A percentile compares a stretch with the other conserved stretches of the same genome.
phyloP scores from a whole-genome alignment of 2,329 filamentous ascomycete species.

The Chaetomium sp. region DNA sequence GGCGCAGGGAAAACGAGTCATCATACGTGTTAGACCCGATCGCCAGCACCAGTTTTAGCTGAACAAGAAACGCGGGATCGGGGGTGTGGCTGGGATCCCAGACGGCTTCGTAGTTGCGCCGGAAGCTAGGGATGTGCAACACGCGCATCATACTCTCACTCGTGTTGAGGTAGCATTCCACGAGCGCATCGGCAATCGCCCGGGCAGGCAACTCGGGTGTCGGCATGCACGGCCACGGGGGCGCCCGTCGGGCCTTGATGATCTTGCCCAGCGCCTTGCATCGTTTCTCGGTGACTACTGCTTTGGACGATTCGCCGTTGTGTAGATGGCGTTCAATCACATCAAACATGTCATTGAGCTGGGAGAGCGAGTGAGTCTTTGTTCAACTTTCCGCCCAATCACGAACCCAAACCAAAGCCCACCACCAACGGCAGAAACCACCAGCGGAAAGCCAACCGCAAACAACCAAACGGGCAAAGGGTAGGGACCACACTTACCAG shows the following conservation, averaged over 20 bases:
- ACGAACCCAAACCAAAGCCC: too few relatives aligned
- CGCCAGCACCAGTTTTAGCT: constrained; percentile 52
- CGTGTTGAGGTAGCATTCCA: constrained; percentile 42
- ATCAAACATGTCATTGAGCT: constrained; percentile 40
- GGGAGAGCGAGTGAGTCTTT: too few relatives aligned
- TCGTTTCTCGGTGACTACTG: constrained; percentile 34
- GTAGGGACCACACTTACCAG: constrained; percentile 33
- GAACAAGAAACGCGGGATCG: constrained; percentile 44
- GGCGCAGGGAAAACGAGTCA: constrained; percentile 42
- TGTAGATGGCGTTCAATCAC: constrained; percentile 36
- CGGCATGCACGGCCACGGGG: constrained; percentile 41
- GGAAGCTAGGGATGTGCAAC: constrained; percentile 46
- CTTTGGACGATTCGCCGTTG: constrained; percentile 32
- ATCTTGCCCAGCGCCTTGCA: constrained; percentile 47
- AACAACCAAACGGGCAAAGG: too few relatives aligned
- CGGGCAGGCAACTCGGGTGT: constrained; percentile 41
- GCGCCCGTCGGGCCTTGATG: constrained; percentile 46
- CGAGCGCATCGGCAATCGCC: constrained; percentile 39
- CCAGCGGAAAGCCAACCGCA: too few relatives aligned
- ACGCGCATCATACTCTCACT: constrained; percentile 43
- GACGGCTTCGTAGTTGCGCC: constrained; percentile 41
- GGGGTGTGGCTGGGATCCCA: constrained; percentile 33
- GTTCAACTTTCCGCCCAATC: too few relatives aligned
- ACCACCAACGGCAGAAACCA: too few relatives aligned
- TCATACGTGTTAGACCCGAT: constrained; percentile 49